Percentiles rank a stretch among this genome's conserved stretches.
Evolutionary conservation across 495 filamentous ascomycete species (phyloP).

Genomic region (Daldinia loculata): DNA sequence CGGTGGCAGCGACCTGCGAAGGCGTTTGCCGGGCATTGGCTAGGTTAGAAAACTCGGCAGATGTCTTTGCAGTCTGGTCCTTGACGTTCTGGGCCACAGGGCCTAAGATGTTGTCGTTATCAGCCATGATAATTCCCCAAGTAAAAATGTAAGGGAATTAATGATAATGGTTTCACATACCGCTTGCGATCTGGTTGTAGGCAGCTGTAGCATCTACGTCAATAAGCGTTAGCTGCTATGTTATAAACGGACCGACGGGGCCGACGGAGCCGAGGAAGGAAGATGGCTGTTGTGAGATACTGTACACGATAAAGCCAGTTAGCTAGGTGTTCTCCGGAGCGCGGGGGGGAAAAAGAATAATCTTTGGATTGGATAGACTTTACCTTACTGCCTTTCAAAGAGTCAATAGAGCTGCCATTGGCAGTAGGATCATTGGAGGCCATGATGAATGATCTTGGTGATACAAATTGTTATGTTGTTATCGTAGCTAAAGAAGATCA

Average conservation of each 20-base stretch:
- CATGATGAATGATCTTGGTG: constrained; percentile 46
- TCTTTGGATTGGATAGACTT: constrained; percentile 35
- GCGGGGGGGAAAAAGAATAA: constrained; percentile 8
- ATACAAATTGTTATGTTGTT: constrained; percentile 8
- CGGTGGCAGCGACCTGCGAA: constrained; percentile 73
- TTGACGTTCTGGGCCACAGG: constrained; percentile 81
- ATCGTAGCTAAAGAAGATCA: constrained; percentile 13
- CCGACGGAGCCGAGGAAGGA: constrained; percentile 10
- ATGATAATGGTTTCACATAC: constrained; percentile 37
- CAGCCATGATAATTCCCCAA: constrained; percentile 30
- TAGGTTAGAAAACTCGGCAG: constrained; percentile 77
- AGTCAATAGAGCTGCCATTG: constrained; percentile 43
- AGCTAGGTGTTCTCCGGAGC: constrained; percentile 30
- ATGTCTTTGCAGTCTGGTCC: constrained; percentile 74
- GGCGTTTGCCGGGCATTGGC: constrained; percentile 75
- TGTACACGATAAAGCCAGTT: constrained; percentile 44
- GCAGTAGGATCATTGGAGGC: constrained; percentile 43
- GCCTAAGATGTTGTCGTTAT: constrained; percentile 56
- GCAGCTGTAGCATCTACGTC: constrained; percentile 54
- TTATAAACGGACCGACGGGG: constrained; percentile 8
- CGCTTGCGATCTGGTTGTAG: constrained; percentile 52
- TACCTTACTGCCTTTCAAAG: constrained; percentile 59
- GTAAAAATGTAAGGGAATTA: not conserved
- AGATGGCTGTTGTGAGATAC: constrained; percentile 22
- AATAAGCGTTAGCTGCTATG: constrained; percentile 37